phyloP scores from a whole-genome alignment of 257 asterid genomes.

The Lycium barbarum region DNA sequence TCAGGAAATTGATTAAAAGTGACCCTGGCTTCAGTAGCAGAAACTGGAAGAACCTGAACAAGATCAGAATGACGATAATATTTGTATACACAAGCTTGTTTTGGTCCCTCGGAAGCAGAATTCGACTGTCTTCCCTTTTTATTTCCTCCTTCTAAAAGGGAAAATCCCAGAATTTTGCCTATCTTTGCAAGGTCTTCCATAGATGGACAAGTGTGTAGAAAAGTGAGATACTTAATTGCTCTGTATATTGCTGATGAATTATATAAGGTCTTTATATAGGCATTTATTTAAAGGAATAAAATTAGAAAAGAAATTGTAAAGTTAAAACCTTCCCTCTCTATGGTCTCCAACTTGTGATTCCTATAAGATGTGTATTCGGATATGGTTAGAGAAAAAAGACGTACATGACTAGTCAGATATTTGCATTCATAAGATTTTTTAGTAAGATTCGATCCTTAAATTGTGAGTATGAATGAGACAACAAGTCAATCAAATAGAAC shows the following conservation, averaged over 20 bases:
- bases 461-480: slow-evolving; percentile 14
- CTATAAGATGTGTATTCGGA: slow-evolving; percentile 12
- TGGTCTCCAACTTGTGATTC: not conserved
- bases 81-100: not conserved
- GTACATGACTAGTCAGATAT: not conserved
- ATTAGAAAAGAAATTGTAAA: too few relatives aligned
- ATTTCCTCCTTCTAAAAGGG: not conserved
- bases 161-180: not conserved
- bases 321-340: not conserved
- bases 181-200: slow-evolving; percentile 13
- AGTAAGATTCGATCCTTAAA: not conserved
- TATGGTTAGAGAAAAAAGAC: not conserved
- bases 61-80: slow-evolving; percentile 9
- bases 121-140: not conserved
- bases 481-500: not conserved
- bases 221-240: not conserved
- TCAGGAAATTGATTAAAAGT: not conserved
- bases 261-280: not conserved
- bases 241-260: not conserved
- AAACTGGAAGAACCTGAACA: slow-evolving; percentile 3
- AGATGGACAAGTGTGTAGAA: not conserved
- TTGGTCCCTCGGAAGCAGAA: not conserved
- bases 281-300: not conserved
- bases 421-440: not conserved
- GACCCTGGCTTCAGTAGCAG: not conserved